These are phyloP conservation scores for Cutaneotrichosporon sp. DNA, from an alignment of 1,284 basidiomycete species.

Conservation along the genomic window DNA sequence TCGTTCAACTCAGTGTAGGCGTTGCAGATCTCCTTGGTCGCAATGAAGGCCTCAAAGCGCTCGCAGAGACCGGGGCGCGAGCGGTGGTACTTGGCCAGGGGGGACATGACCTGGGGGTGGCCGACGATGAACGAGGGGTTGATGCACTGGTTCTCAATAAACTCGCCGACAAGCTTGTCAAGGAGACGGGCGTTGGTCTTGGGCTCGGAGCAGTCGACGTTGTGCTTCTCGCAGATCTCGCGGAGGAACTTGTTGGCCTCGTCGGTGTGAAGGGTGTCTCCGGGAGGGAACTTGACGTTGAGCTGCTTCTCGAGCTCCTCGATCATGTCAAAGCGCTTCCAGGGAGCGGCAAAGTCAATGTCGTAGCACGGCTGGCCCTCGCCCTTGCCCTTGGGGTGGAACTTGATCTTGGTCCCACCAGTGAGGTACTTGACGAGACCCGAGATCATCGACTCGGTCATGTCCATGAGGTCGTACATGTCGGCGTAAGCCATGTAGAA, in stretches of 20 bases:
- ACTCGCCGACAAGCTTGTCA: slow-evolving; percentile 99
- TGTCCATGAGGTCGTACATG: slow-evolving; percentile 98
- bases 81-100: slow-evolving; percentile 93
- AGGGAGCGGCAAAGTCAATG: slow-evolving; percentile 90
- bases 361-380: slow-evolving; percentile 63
- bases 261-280: slow-evolving; percentile 82
- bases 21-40: slow-evolving; percentile 97
- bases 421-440: slow-evolving; percentile 88
- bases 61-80: slow-evolving; percentile 92
- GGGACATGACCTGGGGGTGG: slow-evolving; percentile 99
- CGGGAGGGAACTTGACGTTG: slow-evolving; percentile 86
- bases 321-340: slow-evolving; percentile 99
- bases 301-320: slow-evolving; percentile 93
- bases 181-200: slow-evolving; percentile 92
- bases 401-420: slow-evolving; percentile 77
- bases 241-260: slow-evolving; percentile 87
- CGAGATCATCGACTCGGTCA: slow-evolving; percentile 88
- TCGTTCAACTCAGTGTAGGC: slow-evolving; percentile 99
- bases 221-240: slow-evolving; percentile 85
- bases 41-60: slow-evolving; percentile 98
- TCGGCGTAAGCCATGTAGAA: slow-evolving; percentile 99
- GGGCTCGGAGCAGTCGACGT: slow-evolving; percentile 95
- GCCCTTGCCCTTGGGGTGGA: slow-evolving; percentile 92
- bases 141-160: slow-evolving; percentile 93
- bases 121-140: slow-evolving; percentile 97